phyloP scores from a whole-genome alignment of 345 rosid species.

The Psidium guajava region DNA sequence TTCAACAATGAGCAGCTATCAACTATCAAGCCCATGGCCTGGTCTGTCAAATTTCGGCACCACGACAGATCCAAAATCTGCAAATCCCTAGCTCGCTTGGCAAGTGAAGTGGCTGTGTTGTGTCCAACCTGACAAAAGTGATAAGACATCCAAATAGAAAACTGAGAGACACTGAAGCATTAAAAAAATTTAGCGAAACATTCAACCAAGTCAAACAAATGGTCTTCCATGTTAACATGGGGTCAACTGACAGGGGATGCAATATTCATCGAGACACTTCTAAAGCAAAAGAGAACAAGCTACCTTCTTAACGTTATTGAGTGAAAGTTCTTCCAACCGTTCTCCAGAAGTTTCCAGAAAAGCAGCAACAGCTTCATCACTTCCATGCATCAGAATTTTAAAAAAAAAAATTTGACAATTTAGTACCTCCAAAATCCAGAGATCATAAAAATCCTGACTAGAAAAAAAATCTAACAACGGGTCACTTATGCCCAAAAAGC shows the following conservation, averaged over 20 bases:
- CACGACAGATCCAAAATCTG: constrained; percentile 64
- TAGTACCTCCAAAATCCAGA: not conserved
- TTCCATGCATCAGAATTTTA: constrained; percentile 5
- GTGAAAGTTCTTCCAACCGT: constrained; percentile 48
- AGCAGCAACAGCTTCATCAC: constrained; percentile 94
- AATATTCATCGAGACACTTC: not conserved
- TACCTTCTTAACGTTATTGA: constrained; percentile 72
- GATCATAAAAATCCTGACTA: not conserved
- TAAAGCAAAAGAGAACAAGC: not conserved
- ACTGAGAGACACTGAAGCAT: not conserved
- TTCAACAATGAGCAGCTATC: constrained; percentile 66
- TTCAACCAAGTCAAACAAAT: not conserved
- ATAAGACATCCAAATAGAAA: not conserved
- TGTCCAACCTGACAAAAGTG: constrained; percentile 44
- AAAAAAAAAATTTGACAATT: not conserved
- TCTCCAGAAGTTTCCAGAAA: constrained; percentile 70
- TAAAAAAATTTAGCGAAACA: not conserved
- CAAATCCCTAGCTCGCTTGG: constrained; percentile 37
- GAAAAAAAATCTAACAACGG: not conserved
- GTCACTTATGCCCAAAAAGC: not conserved
- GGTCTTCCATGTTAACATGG: not conserved
- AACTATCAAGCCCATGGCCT: constrained; percentile 66
- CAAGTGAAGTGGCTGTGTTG: constrained; percentile 57
- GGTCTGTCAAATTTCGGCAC: constrained; percentile 62
- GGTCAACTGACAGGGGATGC: not conserved